These are phyloP conservation scores for Exophiala xenobiotica DNA, from an alignment of 2,329 filamentous ascomycete species.

Conservation along the genomic window DNA sequence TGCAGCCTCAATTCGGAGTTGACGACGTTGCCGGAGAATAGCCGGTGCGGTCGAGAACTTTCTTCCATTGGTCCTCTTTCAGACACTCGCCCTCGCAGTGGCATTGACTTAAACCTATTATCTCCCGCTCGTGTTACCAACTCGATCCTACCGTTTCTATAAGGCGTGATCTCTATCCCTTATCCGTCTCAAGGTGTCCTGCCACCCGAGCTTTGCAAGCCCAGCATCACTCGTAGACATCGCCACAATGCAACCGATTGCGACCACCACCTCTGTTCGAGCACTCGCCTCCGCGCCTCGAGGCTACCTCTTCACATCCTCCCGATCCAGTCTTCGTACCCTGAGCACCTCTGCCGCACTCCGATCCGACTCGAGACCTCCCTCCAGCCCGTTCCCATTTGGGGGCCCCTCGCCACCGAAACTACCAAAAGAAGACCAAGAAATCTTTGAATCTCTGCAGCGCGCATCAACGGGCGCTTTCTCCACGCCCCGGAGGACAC, in stretches of 20 bases:
- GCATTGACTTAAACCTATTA: too few relatives aligned
- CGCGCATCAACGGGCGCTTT: conserved; percentile 72
- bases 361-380: neutral
- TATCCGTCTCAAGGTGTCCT: too few relatives aligned
- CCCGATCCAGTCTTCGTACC: neutral
- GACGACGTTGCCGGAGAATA: neutral
- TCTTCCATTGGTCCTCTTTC: too few relatives aligned
- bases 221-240: neutral
- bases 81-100: too few relatives aligned
- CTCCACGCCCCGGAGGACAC: conserved; percentile 57
- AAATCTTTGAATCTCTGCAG: conserved; percentile 85
- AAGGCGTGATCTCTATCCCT: too few relatives aligned
- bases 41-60: too few relatives aligned
- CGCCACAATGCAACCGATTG: conserved; percentile 4
- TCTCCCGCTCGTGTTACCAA: too few relatives aligned
- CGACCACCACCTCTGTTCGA: neutral
- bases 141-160: too few relatives aligned
- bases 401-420: conserved; percentile 70
- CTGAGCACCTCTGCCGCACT: neutral
- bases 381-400: conserved; percentile 8
- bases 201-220: too few relatives aligned
- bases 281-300: conserved; percentile 6
- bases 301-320: conserved; percentile 11
- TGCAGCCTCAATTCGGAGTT: too few relatives aligned
- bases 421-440: conserved; percentile 83